Evolutionary conservation across 176 grass and related monocot genomes (phyloP).

Genomic region (Ensete ventricosum): DNA sequence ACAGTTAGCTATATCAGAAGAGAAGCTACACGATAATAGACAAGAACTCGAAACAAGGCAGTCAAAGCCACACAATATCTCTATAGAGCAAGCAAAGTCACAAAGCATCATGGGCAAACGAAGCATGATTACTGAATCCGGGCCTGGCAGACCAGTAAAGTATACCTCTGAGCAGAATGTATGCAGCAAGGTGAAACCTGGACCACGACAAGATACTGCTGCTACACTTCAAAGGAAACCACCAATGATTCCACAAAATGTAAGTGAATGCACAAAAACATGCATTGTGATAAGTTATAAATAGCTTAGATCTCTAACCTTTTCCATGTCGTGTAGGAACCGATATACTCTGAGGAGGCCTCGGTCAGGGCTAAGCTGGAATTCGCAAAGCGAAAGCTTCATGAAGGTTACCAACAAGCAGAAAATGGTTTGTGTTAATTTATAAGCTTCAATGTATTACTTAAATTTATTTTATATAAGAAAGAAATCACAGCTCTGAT

Average conservation of each 20-base stretch:
- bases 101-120: constrained; percentile 33
- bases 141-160: constrained; percentile 32
- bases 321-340: constrained; percentile 6
- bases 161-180: constrained; percentile 1
- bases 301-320: background rate
- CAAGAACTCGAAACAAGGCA: constrained; percentile 31
- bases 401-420: constrained; percentile 62
- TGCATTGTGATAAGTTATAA: background rate
- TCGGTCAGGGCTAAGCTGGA: constrained; percentile 34
- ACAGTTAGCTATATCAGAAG: background rate
- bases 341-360: constrained; percentile 34
- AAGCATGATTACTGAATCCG: constrained; percentile 23
- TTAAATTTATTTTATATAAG: background rate
- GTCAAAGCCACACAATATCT: constrained; percentile 4
- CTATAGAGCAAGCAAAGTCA: constrained; percentile 16
- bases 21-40: background rate
- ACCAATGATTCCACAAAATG: constrained; percentile 27
- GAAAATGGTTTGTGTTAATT: constrained; percentile 41
- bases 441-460: background rate
- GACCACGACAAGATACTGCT: constrained; percentile 24
- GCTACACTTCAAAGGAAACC: constrained; percentile 29
- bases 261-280: constrained; percentile 18
- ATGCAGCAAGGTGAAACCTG: constrained; percentile 13
- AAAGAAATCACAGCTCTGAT: background rate
- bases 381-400: constrained; percentile 44